Evolutionary conservation across 2,329 filamentous ascomycete species (phyloP), one percentile per base, ranked within the genome.

Genomic region (Paecilomyces sp.): DNA sequence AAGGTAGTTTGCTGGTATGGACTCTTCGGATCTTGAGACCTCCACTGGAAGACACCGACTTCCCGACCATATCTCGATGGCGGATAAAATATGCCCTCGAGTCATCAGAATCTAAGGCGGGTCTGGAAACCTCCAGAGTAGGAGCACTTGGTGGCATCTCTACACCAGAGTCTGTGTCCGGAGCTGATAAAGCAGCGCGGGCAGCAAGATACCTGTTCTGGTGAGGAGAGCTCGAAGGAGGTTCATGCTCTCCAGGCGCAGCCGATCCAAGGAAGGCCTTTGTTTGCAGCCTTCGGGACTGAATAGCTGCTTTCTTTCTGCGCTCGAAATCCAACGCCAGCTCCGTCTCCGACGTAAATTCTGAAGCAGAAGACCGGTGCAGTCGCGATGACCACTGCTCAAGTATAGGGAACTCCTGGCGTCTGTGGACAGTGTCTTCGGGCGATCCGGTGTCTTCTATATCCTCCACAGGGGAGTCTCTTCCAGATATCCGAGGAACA

Each of bases 271-370:
- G 50, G 9, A 50, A 52, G 18, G 57, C 58, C 22, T 61, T 63
- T 7, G 66, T 56, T 47, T 65, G 62, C 57, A 68, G 56, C 25
- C 68, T 67, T 22, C 67, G 66, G 47, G 63, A 58, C n/a, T 66
- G 63, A 18, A 71, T 71, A 13, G 68, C 71, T 3, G 69, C 70
- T 60, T 68, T 72, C 63, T 77, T 76, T 50, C 74, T 68, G 15
- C 65, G 64, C 55, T 77, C 75, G 60, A 76, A 77, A 34, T 76
- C 73, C 54, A 77, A 66, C 24, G 74, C 72, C 12, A 68, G 64
- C 50, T 68, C 65, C 3, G 74, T 53, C 33, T 68, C 67, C 1
- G 65, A 52, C 7, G 63, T 59, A 0, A 63, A 57, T 13, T 50
- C 56, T 6, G 60, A 12, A n/a, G 54, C 61, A 3, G 61, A 55